Conservation (phyloP, 179 eudicot species). For the Dionaea muscipula region DNA sequence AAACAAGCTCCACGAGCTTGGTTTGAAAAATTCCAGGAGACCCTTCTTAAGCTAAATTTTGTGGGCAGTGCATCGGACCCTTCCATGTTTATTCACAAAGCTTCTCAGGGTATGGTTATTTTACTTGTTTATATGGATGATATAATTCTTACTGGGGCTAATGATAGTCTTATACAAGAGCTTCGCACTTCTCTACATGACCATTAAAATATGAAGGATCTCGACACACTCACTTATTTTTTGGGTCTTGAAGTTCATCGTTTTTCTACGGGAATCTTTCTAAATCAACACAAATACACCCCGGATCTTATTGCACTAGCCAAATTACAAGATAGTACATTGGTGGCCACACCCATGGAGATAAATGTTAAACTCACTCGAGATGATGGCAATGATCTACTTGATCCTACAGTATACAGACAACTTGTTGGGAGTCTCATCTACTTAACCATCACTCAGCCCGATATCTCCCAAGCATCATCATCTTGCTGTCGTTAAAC, state of each 20-base stretch:
- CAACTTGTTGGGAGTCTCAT: too few relatives aligned
- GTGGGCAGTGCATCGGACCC: neutral
- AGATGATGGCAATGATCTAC: too few relatives aligned
- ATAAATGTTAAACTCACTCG: too few relatives aligned
- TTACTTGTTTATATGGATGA: neutral
- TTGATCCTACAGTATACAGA: too few relatives aligned
- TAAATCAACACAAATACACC: too few relatives aligned
- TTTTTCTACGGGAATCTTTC: neutral
- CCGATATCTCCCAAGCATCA: neutral
- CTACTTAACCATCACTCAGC: neutral
- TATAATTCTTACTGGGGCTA: neutral
- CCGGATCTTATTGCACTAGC: too few relatives aligned
- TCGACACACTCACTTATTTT: neutral
- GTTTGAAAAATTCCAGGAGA: conserved; percentile 4
- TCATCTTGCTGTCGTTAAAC: neutral
- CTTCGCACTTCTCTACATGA: too few relatives aligned
- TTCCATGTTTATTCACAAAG: neutral
- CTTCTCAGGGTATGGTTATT: neutral
- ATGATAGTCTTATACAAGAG: neutral
- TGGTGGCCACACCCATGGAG: too few relatives aligned
- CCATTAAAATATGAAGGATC: neutral
- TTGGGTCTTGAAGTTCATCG: neutral
- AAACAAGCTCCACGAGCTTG: conserved; percentile 1
- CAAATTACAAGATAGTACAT: too few relatives aligned
- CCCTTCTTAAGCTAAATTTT: too few relatives aligned